Percentiles rank a stretch among this genome's conserved stretches.
Evolutionary conservation across 2,329 filamentous ascomycete species (phyloP).

Genomic region (Aspergillus neoniger): DNA sequence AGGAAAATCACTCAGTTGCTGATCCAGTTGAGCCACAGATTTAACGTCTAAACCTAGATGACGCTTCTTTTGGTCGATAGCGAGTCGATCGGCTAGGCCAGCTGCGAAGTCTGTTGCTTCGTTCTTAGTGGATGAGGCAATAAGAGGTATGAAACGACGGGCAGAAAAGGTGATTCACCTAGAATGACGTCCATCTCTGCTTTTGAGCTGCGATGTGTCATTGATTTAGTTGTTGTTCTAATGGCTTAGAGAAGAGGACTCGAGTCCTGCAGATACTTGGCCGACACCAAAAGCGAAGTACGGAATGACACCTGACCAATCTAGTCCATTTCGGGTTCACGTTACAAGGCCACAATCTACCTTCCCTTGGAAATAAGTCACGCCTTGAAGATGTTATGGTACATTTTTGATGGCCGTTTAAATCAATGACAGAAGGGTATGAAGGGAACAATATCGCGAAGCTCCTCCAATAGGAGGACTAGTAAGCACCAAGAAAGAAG

Average conservation of each 20-base stretch:
- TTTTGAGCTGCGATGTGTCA: not conserved
- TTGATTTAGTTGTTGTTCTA: not conserved
- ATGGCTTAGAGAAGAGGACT: not conserved
- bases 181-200: slow-evolving; percentile 12
- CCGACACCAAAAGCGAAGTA: not conserved
- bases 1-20: slow-evolving; percentile 21
- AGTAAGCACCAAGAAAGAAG: not conserved
- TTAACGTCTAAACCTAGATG: slow-evolving; percentile 3
- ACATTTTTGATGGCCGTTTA: not conserved
- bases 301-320: slow-evolving; percentile 14
- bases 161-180: slow-evolving; percentile 9
- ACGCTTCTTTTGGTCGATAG: not conserved
- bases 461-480: not conserved
- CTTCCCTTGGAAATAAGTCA: not conserved
- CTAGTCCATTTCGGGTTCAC: slow-evolving; percentile 10
- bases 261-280: not conserved
- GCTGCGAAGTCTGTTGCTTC: slow-evolving; percentile 26
- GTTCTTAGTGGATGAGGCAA: not conserved
- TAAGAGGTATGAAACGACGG: not conserved
- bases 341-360: not conserved
- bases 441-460: not conserved
- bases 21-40: slow-evolving; percentile 15
- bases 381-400: slow-evolving; percentile 2
- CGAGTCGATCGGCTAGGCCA: slow-evolving; percentile 19
- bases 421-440: not conserved